phyloP scores from a whole-genome alignment of 495 filamentous ascomycete species.

The Hyphodiscus hymeniophilus region DNA sequence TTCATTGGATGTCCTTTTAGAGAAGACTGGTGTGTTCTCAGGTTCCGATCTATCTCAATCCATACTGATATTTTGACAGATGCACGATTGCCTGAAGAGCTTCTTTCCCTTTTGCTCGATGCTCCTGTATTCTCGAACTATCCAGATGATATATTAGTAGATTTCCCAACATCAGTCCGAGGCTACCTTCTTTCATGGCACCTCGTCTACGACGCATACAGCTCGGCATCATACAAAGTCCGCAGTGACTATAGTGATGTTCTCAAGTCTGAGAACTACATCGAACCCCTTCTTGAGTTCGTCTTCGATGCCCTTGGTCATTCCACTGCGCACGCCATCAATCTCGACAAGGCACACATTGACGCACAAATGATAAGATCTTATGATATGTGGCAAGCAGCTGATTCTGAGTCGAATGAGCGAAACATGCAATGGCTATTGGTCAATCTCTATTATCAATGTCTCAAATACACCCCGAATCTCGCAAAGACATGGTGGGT shows the following conservation, averaged over 20 bases:
- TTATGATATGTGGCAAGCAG: conserved; percentile 47
- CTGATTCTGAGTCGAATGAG: conserved; percentile 48
- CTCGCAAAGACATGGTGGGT: conserved; percentile 84
- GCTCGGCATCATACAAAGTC: conserved; percentile 69
- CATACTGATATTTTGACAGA: conserved; percentile 26
- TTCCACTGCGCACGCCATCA: conserved; percentile 56
- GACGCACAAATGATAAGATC: conserved; percentile 54
- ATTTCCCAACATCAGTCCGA: conserved; percentile 47
- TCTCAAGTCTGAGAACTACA: conserved; percentile 64
- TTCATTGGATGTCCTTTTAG: conserved; percentile 71
- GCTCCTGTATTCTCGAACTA: conserved; percentile 38
- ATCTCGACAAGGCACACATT: conserved; percentile 33
- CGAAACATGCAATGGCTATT: conserved; percentile 73
- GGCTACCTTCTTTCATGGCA: conserved; percentile 90
- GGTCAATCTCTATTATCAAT: conserved; percentile 78
- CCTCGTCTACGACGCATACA: conserved; percentile 81
- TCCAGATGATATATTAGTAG: conserved; percentile 34
- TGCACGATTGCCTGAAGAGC: conserved; percentile 56
- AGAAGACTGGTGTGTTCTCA: conserved; percentile 53
- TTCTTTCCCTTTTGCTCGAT: conserved; percentile 56
- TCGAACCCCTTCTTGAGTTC: conserved; percentile 64
- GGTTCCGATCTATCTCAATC: background rate
- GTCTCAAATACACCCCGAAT: conserved; percentile 64
- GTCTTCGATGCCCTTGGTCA: conserved; percentile 76
- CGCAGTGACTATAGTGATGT: conserved; percentile 67